Conservation (phyloP, 768 basidiomycete genomes). For the Kondoa subrosea region DNA sequence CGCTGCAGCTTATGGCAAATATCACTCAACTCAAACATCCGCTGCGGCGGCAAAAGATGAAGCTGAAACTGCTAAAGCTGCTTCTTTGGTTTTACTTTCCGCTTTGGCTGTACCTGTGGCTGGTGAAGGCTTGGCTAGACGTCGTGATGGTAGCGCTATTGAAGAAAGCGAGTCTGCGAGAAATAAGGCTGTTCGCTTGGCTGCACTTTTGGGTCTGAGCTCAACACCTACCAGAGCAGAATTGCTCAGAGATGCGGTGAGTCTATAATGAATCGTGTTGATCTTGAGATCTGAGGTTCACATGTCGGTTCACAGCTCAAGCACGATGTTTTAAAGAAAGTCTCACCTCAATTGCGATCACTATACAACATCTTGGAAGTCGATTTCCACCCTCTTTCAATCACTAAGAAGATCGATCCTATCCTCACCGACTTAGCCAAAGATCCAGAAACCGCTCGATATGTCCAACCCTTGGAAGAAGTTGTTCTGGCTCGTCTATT, state of each 20-base stretch:
- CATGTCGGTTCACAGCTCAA: slow-evolving; percentile 42
- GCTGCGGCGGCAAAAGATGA: slow-evolving; percentile 52
- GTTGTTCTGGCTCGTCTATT: slow-evolving; percentile 81
- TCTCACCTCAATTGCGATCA: slow-evolving; percentile 55
- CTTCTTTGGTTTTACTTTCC: slow-evolving; percentile 78
- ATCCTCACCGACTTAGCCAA: slow-evolving; percentile 47
- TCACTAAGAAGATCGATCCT: slow-evolving; percentile 61
- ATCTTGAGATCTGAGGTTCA: slow-evolving; percentile 15
- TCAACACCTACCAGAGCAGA: slow-evolving; percentile 74
- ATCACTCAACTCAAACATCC: slow-evolving; percentile 45
- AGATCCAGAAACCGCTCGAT: slow-evolving; percentile 41
- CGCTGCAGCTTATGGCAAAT: slow-evolving; percentile 82
- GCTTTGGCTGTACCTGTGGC: slow-evolving; percentile 83
- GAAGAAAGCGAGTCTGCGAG: slow-evolving; percentile 39
- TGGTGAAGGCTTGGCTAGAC: slow-evolving; percentile 31
- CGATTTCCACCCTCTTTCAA: slow-evolving; percentile 77
- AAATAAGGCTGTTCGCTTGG: slow-evolving; percentile 58
- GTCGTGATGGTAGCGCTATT: slow-evolving; percentile 12
- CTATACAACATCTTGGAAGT: slow-evolving; percentile 74
- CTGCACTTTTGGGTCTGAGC: slow-evolving; percentile 64
- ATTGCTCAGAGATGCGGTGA: slow-evolving; percentile 68
- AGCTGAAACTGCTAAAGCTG: slow-evolving; percentile 63
- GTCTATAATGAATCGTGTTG: slow-evolving; percentile 31
- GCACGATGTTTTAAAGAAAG: slow-evolving; percentile 57
- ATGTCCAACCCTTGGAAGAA: slow-evolving; percentile 74